These are phyloP conservation scores for Trichoderma gamsii DNA, from an alignment of 495 filamentous ascomycete genomes.

Conservation along the genomic window DNA sequence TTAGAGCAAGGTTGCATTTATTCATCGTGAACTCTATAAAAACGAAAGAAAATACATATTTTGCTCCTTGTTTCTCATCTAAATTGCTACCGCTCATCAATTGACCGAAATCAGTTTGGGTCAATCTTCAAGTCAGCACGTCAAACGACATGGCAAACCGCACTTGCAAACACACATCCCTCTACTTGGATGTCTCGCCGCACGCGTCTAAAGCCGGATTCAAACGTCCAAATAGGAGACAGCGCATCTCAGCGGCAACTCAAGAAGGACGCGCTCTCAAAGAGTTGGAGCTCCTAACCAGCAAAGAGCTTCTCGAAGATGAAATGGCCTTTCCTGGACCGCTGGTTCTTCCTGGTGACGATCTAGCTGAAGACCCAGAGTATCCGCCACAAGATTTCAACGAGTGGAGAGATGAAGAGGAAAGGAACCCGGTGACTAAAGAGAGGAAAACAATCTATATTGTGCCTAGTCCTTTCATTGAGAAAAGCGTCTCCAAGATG, in stretches of 20 bases:
- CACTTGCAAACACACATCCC: constrained; percentile 22
- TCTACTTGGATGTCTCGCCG: constrained; percentile 31
- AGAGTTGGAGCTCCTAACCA: constrained; percentile 13
- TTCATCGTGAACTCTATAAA: too few species aligned
- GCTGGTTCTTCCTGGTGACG: constrained; percentile 54
- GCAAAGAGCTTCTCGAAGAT: constrained; percentile 17
- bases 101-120: neutral
- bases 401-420: constrained; percentile 44
- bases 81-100: neutral
- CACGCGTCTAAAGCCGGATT: constrained; percentile 28
- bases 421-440: constrained; percentile 48
- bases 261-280: constrained; percentile 20
- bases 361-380: constrained; percentile 48
- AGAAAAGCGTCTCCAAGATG: constrained; percentile 30
- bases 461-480: constrained; percentile 36
- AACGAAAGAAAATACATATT: too few species aligned
- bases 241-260: constrained; percentile 29
- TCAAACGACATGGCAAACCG: neutral
- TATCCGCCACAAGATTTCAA: constrained; percentile 53
- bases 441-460: constrained; percentile 51
- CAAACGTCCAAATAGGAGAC: constrained; percentile 20
- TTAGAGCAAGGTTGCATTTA: too few species aligned
- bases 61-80: too few species aligned
- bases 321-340: constrained; percentile 50
- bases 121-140: neutral